Conservation (phyloP, 768 basidiomycete species). For the Rubroboletus pulcherrimus region DNA sequence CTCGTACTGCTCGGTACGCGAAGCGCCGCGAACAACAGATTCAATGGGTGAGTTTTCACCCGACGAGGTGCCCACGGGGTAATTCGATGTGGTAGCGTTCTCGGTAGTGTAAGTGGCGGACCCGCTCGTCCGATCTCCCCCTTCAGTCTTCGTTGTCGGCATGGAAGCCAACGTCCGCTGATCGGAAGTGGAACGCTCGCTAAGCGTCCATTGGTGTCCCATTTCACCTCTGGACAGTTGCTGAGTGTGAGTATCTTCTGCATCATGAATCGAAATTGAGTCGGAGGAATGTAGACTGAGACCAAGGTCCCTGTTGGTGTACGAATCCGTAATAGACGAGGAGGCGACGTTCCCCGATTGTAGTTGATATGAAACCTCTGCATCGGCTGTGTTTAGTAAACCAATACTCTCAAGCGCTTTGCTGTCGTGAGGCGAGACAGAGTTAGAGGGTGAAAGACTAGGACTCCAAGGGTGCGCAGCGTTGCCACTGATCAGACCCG, state of each 20-base stretch:
- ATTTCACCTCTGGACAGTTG: not conserved
- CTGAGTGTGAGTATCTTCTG: not conserved
- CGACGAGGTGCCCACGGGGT: not conserved
- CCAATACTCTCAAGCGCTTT: not conserved
- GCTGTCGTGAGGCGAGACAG: not conserved
- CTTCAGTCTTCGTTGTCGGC: not conserved
- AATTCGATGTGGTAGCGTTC: not conserved
- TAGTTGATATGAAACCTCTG: not conserved
- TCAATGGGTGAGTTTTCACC: not conserved
- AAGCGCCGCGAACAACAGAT: not conserved
- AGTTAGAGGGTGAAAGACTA: not conserved
- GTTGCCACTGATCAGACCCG: not conserved
- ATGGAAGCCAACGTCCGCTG: not conserved
- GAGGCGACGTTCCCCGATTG: not conserved
- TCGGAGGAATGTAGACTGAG: not conserved
- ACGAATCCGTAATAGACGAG: not conserved
- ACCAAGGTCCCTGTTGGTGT: not conserved
- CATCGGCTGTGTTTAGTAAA: not conserved
- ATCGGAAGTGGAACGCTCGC: not conserved
- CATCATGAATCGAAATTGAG: not conserved
- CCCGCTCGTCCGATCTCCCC: not conserved
- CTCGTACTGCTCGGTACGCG: not conserved
- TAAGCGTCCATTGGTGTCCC: not conserved
- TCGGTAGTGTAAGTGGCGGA: not conserved
- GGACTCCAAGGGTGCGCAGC: not conserved